A percentile compares a stretch with the other conserved stretches of the same genome.
These are phyloP conservation scores for Metschnikowia lochheadii DNA, from an alignment of 805 yeast genomes.

Conservation along the genomic window DNA sequence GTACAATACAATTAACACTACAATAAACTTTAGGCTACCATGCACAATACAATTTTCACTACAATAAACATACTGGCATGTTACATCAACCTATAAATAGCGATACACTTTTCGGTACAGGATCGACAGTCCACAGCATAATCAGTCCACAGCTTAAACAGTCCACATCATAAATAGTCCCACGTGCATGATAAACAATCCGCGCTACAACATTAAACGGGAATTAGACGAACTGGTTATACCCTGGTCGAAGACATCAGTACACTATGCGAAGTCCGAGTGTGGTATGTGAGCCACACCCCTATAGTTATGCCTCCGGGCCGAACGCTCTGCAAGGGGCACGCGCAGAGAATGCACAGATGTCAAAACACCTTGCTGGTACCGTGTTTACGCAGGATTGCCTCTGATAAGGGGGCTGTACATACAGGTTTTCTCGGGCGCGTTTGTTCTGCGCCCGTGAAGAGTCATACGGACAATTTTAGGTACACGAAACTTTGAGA, in stretches of 20 bases:
- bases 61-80: not conserved
- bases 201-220: too few species aligned
- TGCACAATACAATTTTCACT: not conserved
- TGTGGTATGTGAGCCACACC: not conserved
- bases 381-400: not conserved
- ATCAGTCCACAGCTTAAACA: too few species aligned
- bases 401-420: not conserved
- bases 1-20: not conserved
- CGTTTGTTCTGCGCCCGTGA: slow-evolving; percentile 1
- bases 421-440: not conserved
- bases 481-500: not conserved
- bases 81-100: too few species aligned
- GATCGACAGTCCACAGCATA: too few species aligned
- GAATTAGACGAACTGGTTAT: too few species aligned
- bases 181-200: too few species aligned
- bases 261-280: not conserved
- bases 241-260: too few species aligned
- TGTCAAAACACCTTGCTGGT: not conserved
- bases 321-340: slow-evolving; percentile 2
- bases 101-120: too few species aligned
- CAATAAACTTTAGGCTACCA: not conserved
- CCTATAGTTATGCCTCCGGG: not conserved
- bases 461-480: not conserved
- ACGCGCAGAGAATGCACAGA: not conserved
- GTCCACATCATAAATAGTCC: too few species aligned